A percentile compares a stretch with the other conserved stretches of the same genome.
phyloP scores from a whole-genome alignment of 2,329 filamentous ascomycete species.

The Xylaria sp. region DNA sequence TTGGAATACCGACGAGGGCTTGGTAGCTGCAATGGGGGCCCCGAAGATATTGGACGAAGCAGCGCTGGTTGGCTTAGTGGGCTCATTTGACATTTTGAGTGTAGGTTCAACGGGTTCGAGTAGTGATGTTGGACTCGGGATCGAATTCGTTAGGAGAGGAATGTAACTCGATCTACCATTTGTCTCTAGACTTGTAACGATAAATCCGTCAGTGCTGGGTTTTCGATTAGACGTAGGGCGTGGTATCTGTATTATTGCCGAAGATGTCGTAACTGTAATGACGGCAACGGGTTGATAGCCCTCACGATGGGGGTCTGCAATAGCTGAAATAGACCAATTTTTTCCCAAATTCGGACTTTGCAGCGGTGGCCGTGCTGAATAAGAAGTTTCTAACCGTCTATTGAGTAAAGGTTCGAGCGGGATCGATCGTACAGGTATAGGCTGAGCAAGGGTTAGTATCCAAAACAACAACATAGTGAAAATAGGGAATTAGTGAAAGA shows the following conservation, averaged over 20 bases:
- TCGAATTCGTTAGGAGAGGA: conserved; percentile 50
- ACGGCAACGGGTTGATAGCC: conserved; percentile 47
- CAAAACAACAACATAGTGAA: conserved; percentile 43
- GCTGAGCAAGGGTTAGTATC: conserved; percentile 48
- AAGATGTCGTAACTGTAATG: conserved; percentile 48
- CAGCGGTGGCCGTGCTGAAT: not conserved
- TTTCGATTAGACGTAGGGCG: conserved; percentile 44
- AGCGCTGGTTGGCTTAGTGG: conserved; percentile 42
- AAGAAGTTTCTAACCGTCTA: conserved; percentile 15
- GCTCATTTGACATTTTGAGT: conserved; percentile 38
- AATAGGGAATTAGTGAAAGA: conserved; percentile 25
- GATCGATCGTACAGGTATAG: conserved; percentile 38
- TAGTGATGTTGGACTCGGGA: conserved; percentile 53
- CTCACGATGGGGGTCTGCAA: conserved; percentile 40
- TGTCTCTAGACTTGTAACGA: conserved; percentile 50
- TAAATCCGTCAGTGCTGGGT: conserved; percentile 50
- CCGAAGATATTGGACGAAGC: conserved; percentile 64
- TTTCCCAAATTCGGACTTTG: conserved; percentile 29
- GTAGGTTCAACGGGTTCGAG: conserved; percentile 42
- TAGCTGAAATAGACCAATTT: conserved; percentile 31
- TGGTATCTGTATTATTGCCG: conserved; percentile 52
- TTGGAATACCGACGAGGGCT: conserved; percentile 61
- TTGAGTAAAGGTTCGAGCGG: conserved; percentile 34
- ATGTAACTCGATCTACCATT: conserved; percentile 40
- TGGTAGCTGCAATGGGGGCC: conserved; percentile 62